These are phyloP conservation scores for Coccomyxa sp. DNA, from an alignment of 139 green algal species.

Conservation along the genomic window DNA sequence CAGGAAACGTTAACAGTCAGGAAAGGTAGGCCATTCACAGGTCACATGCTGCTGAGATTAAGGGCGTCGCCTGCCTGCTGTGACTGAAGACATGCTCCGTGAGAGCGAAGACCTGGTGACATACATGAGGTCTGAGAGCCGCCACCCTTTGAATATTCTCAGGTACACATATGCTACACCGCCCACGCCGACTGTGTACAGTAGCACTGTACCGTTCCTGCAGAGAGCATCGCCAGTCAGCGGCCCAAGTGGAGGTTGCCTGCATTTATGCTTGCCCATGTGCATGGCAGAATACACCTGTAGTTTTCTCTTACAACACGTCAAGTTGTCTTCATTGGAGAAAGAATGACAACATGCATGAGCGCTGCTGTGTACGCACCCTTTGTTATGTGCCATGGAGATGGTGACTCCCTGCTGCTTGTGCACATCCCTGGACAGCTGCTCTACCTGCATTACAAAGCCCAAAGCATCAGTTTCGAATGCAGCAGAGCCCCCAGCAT, in stretches of 20 bases:
- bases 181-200: neutral
- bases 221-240: neutral
- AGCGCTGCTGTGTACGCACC: neutral
- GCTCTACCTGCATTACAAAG: neutral
- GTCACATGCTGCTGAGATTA: too few relatives aligned
- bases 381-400: neutral
- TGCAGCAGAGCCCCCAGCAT: neutral
- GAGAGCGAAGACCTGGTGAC: constrained; percentile 23
- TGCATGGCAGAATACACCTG: neutral
- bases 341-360: too few relatives aligned
- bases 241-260: neutral
- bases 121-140: constrained; percentile 27
- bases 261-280: too few relatives aligned
- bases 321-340: too few relatives aligned
- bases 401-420: neutral
- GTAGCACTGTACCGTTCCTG: neutral
- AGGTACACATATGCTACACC: constrained; percentile 6
- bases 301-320: too few relatives aligned
- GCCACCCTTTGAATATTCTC: constrained; percentile 24
- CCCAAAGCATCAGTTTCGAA: neutral
- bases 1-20: too few relatives aligned
- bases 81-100: constrained; percentile 9
- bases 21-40: too few relatives aligned
- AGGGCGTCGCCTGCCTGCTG: neutral
- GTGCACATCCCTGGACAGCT: neutral